Base-by-base conservation (phyloP, 306 rosid species). In the Heteromeles arbutifolia region DNA sequence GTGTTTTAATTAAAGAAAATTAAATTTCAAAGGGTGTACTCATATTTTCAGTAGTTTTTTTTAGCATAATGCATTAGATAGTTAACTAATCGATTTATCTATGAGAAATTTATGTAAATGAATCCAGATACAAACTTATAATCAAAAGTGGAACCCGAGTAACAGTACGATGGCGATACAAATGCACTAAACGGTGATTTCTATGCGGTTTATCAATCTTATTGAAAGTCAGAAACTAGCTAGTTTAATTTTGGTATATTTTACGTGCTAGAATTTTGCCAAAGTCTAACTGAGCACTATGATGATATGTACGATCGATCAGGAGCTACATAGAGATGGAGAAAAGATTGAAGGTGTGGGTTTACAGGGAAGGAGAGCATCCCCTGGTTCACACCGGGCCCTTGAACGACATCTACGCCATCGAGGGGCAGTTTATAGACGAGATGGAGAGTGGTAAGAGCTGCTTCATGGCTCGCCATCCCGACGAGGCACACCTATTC, bases 311-410 rank as follows among this genome's bases (percentile, higher is more conserved):
- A 61, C 19, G 75, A 31, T 54, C 15, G 32, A 64, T 0, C 77
- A 93, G 97, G 78, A 93, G 98, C 66, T 86, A 91, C 75, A 62
- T 76, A n/a, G 97, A 93, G 83, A 93, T 93, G 97, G 18, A 72
- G 84, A 90, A 88, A 82, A 87, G 84, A 72, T 88, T 93, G 64
- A 93, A 86, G 63, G 85, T 91, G 53, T 93, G 97, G 97, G 69
- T 65, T 15, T 93, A 89, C 83, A 87, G 67, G 72, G 98, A 93
- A 87, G 98, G 98, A 4, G 92, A 89, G 69, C 78, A 53, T 13
- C 97, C 98, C 1, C 52, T 93, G 54, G 28, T 67, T 2, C 98
- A 91, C 52, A n/a, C 31, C 9, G 91, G 97, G 73, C 96, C 97
- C 1, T 43, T 80, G 87, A 72, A 34, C 11, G 73, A 87, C 73